Conservation (phyloP, 192 early-diverging fungal genomes). For the Coemansia sp. region DNA sequence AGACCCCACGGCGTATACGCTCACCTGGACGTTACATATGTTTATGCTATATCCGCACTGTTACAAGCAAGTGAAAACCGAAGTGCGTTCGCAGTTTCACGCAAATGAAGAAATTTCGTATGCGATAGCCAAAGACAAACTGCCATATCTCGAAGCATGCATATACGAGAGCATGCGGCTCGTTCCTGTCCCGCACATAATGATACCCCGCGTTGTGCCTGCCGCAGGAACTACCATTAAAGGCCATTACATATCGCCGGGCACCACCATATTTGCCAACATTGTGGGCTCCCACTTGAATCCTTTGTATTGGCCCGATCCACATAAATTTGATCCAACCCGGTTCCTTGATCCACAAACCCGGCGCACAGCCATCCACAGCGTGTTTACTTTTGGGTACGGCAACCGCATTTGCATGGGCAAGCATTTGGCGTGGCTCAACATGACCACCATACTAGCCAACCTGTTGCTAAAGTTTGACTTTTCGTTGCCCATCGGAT, state of each 20-base stretch:
- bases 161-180: conserved; percentile 36
- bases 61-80: background rate
- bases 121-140: background rate
- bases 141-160: conserved; percentile 34
- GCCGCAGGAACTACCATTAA: background rate
- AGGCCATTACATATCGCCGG: conserved; percentile 25
- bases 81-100: conserved; percentile 15
- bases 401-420: conserved; percentile 37
- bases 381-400: conserved; percentile 37
- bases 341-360: conserved; percentile 14
- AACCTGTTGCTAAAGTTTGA: conserved; percentile 30
- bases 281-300: conserved; percentile 20
- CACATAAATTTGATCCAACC: conserved; percentile 11
- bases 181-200: conserved; percentile 18
- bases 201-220: conserved; percentile 20
- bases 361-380: conserved; percentile 7
- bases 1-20: conserved; percentile 32
- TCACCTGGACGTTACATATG: conserved; percentile 39
- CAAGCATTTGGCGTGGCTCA: conserved; percentile 30
- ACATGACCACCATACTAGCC: conserved; percentile 31
- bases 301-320: conserved; percentile 16
- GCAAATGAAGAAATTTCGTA: conserved; percentile 2
- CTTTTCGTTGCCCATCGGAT: conserved; percentile 9
- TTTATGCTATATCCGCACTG: conserved; percentile 29
- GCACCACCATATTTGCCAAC: conserved; percentile 24